Evolutionary conservation across 139 green algal species (phyloP).

Genomic region (Penium margaritaceum): DNA sequence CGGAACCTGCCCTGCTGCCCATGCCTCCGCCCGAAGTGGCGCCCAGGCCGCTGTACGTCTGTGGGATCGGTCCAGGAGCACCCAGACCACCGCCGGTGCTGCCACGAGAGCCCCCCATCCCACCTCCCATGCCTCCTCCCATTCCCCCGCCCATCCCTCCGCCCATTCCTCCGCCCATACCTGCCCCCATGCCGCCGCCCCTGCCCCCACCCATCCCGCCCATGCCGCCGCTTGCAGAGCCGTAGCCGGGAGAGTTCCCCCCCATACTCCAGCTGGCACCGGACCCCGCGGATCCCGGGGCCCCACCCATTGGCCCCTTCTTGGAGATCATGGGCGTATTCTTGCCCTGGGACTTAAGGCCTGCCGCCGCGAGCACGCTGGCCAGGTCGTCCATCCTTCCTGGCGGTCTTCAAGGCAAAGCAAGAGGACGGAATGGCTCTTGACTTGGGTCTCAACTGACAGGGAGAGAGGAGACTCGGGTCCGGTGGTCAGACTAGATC

Average conservation of each 20-base stretch:
- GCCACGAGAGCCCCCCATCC: background rate
- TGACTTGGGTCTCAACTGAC: too few species aligned
- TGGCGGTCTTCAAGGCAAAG: too few species aligned
- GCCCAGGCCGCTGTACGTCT: too few species aligned
- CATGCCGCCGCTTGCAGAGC: background rate
- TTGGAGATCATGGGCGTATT: background rate
- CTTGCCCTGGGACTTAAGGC: slow-evolving; percentile 8
- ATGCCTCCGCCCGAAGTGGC: slow-evolving; percentile 1
- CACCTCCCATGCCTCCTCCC: background rate
- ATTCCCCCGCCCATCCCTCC: slow-evolving; percentile 1
- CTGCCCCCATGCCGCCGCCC: background rate
- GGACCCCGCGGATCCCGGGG: background rate
- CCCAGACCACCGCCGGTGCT: background rate
- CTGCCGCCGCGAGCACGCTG: slow-evolving; percentile 1
- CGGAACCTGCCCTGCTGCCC: background rate
- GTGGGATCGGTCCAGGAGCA: too few species aligned
- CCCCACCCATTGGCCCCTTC: background rate
- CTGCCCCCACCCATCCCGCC: background rate
- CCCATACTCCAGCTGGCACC: background rate
- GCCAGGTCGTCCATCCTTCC: slow-evolving; percentile 1
- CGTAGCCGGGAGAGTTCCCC: background rate
- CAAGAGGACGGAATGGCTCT: too few species aligned
- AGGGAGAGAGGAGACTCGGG: too few species aligned
- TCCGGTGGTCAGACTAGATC: too few species aligned
- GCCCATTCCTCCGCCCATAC: background rate